phyloP scores from a whole-genome alignment of 73 alveolate genomes.

The Paramecium primaurelia region DNA sequence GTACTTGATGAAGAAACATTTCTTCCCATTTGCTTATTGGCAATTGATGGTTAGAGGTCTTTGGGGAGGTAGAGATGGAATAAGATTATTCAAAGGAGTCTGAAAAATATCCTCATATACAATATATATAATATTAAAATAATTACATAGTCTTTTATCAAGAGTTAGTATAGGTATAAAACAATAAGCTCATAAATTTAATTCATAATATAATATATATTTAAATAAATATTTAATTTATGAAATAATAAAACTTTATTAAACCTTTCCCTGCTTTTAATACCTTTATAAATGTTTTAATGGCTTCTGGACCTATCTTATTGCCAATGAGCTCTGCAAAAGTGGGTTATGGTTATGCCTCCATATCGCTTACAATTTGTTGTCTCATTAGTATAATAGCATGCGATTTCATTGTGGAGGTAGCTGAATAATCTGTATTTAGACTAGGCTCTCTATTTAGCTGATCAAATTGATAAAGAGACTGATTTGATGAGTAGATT shows the following conservation, averaged over 20 bases:
- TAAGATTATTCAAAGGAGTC: constrained; percentile 6
- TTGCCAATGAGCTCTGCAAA: constrained; percentile 29
- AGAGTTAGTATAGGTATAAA: background rate
- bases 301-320: background rate
- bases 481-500: background rate
- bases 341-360: constrained; percentile 54
- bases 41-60: constrained; percentile 66
- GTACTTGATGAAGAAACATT: constrained; percentile 69
- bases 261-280: constrained; percentile 55
- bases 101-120: background rate
- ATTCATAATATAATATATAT: background rate
- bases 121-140: background rate
- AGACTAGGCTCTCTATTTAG: background rate
- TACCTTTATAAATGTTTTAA: constrained; percentile 17
- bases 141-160: background rate
- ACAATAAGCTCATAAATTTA: background rate
- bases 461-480: background rate
- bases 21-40: constrained; percentile 88
- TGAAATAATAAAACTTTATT: background rate
- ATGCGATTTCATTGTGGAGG: constrained; percentile 51
- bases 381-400: constrained; percentile 46
- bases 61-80: constrained; percentile 80
- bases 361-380: background rate
- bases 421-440: background rate
- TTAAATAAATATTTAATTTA: background rate